Base-by-base conservation (phyloP, 306 rosid genomes). In the Hippophae tibetana region DNA sequence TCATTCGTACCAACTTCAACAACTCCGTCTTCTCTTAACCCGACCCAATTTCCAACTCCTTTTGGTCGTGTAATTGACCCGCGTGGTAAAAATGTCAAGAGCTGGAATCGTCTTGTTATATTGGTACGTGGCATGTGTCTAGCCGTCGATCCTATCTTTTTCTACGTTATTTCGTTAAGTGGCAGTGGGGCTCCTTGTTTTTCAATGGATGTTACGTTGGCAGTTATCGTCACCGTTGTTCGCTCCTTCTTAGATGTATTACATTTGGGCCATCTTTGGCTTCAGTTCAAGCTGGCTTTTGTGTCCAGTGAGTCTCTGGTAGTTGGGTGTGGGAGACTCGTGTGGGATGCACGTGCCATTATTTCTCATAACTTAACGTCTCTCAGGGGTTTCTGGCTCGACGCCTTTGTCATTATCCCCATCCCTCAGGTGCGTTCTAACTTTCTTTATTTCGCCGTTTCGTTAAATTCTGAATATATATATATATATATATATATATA, bases 251-350 rank as follows among this genome's bases (percentile, higher is more conserved):
- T 71, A 25, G 81, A 76, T 38, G 42, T 44, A 44, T 23, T 76
- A 38, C 80, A 76, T 55, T 46, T 76, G 47, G 72, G 60, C 55
- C 61, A 76, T 52, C 52, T 71, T 7, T 53, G 47, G 23, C 61
- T 76, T 10, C 70, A 76, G 73, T 76, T 76, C 57, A 66, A 55
- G 67, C 9, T 76, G 54, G 81, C 76, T 1, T 76, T 62, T 64
- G 73, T 67, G 68, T 63, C 76, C 0, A 71, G 61, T 5, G 64
- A 71, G 43, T 66, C 68, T 0, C 11, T 76, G 67, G 74, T 54
- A 26, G 71, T 76, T 42, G 77, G 77, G 5, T 63, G 70, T 8
- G 71, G 77, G 64, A 76, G 57, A 9, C 74, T 76, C 42, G 73
- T 71, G 71, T 76, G 81, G 74, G 68, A 71, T 54, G 42, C 71